Percentiles rank a stretch among this genome's conserved stretches.
Conservation (phyloP, 345 rosid genomes). For the Carallia pectinifolia region DNA sequence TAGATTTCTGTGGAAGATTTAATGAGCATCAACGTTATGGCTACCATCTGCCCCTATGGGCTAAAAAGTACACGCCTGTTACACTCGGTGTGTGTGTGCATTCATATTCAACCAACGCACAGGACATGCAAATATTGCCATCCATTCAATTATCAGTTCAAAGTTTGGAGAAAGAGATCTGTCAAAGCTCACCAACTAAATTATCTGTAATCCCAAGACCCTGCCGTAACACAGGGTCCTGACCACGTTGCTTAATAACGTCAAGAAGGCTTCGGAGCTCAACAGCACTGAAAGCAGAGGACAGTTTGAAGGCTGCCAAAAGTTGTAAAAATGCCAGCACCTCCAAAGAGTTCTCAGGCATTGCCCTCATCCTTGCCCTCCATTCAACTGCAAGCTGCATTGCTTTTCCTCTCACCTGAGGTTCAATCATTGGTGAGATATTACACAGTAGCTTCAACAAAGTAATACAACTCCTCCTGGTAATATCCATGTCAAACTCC, state of each 20-base stretch:
- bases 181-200: constrained; percentile 2
- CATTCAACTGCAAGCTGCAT: neutral
- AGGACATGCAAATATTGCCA: too few species aligned
- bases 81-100: too few species aligned
- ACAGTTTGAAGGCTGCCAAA: neutral
- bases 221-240: constrained; percentile 7
- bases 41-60: too few species aligned
- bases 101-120: too few species aligned
- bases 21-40: too few species aligned
- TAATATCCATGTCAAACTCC: constrained; percentile 10
- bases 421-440: neutral
- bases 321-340: constrained; percentile 2
- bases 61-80: too few species aligned
- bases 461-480: constrained; percentile 7
- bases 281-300: neutral
- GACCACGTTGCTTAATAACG: neutral
- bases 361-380: constrained; percentile 1
- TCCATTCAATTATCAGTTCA: neutral
- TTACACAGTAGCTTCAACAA: neutral
- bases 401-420: neutral
- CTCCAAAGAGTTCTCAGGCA: constrained; percentile 10
- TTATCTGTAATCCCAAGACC: constrained; percentile 4
- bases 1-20: too few species aligned
- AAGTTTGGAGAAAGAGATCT: neutral
- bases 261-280: neutral